phyloP scores from a whole-genome alignment of 768 basidiomycete genomes.

The Hypholoma fasciculare region DNA sequence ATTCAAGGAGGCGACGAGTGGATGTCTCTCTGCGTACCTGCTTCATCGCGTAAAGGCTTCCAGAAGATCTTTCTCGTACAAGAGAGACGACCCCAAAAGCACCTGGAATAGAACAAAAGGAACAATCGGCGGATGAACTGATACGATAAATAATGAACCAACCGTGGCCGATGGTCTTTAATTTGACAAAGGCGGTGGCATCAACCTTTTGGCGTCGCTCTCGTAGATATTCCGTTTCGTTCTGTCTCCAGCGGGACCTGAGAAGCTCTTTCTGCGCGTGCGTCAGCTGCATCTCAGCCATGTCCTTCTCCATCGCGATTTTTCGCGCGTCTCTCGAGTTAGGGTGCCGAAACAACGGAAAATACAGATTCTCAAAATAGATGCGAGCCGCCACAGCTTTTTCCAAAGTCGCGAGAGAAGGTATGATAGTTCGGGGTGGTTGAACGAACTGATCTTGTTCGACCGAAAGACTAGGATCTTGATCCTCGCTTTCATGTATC shows the following conservation, averaged over 20 bases:
- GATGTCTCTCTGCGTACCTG: constrained; percentile 53
- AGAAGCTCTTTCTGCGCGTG: constrained; percentile 71
- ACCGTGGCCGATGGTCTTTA: constrained; percentile 97
- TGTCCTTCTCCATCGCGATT: constrained; percentile 86
- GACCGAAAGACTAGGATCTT: constrained; percentile 29
- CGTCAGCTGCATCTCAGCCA: constrained; percentile 69
- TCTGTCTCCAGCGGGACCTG: constrained; percentile 76
- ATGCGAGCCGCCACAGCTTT: constrained; percentile 91
- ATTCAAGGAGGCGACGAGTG: neutral
- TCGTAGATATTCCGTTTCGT: constrained; percentile 89
- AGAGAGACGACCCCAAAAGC: constrained; percentile 97
- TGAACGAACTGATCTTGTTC: constrained; percentile 28
- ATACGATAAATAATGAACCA: constrained; percentile 22
- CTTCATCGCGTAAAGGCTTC: constrained; percentile 93
- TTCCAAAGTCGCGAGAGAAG: constrained; percentile 90
- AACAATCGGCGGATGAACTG: constrained; percentile 18
- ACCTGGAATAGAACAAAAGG: constrained; percentile 45
- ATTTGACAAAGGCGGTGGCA: constrained; percentile 80
- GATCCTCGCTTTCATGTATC: constrained; percentile 58
- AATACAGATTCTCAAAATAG: constrained; percentile 92
- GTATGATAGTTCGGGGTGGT: constrained; percentile 62
- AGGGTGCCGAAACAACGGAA: constrained; percentile 80
- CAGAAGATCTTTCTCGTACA: constrained; percentile 78
- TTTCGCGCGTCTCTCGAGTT: constrained; percentile 85
- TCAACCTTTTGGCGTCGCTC: constrained; percentile 83